A percentile compares a stretch with the other conserved stretches of the same genome.
phyloP scores from a whole-genome alignment of 495 filamentous ascomycete species.

The Lophium mytilinum region DNA sequence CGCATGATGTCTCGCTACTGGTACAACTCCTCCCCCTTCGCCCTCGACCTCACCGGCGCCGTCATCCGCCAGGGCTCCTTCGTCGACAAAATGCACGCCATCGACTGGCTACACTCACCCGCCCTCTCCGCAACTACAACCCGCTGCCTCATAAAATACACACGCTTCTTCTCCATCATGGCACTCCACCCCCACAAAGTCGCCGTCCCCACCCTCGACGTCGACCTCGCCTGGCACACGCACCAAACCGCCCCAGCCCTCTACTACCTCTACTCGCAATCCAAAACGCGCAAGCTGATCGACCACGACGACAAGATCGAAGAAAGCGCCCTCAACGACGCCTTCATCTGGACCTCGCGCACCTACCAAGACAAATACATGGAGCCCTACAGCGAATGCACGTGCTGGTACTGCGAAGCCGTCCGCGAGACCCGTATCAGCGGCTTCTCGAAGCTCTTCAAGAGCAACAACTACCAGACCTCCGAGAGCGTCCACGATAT shows the following conservation, averaged over 20 bases:
- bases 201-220: constrained; percentile 72
- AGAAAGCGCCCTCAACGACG: constrained; percentile 49
- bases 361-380: constrained; percentile 52
- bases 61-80: constrained; percentile 75
- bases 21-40: constrained; percentile 62
- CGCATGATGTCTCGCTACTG: constrained; percentile 76
- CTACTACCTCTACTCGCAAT: constrained; percentile 51
- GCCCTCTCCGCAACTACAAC: constrained; percentile 54
- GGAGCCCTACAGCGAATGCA: constrained; percentile 70
- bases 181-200: constrained; percentile 41
- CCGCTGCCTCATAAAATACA: constrained; percentile 60
- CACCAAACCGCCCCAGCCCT: constrained; percentile 52
- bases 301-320: constrained; percentile 82
- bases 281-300: constrained; percentile 45
- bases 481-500: constrained; percentile 45
- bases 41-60: constrained; percentile 64
- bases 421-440: constrained; percentile 55
- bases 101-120: constrained; percentile 68
- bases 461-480: constrained; percentile 29
- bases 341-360: constrained; percentile 68
- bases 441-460: constrained; percentile 27
- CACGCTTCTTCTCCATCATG: constrained; percentile 61
- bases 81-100: constrained; percentile 69
- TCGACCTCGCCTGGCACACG: constrained; percentile 72
- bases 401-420: constrained; percentile 84